These are phyloP conservation scores for Entomortierella parvispora DNA, from an alignment of 192 early-diverging fungal species.

Conservation along the genomic window DNA sequence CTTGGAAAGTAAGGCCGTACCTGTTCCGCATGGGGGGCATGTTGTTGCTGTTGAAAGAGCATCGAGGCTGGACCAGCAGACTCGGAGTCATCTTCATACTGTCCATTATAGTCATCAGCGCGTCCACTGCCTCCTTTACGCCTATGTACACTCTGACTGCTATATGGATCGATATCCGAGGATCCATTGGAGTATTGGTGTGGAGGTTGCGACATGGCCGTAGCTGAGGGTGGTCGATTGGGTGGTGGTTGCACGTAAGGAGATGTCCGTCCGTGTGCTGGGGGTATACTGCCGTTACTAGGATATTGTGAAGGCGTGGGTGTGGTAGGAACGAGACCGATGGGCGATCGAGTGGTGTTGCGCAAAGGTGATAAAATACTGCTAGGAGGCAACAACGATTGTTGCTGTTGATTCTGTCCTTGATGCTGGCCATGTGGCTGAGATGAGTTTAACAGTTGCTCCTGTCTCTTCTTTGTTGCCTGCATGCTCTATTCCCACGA, in stretches of 20 bases:
- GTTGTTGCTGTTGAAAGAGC: conserved; percentile 47
- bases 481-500: conserved; percentile 26
- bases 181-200: conserved; percentile 23
- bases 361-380: conserved; percentile 43
- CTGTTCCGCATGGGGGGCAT: conserved; percentile 36
- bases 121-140: conserved; percentile 31
- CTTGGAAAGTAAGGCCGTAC: background rate
- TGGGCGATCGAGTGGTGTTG: conserved; percentile 34
- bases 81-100: conserved; percentile 42
- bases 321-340: conserved; percentile 43
- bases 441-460: conserved; percentile 22
- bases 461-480: conserved; percentile 43
- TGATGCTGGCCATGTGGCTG: conserved; percentile 4
- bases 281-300: conserved; percentile 37
- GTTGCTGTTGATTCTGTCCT: conserved; percentile 14
- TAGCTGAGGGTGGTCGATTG: conserved; percentile 1
- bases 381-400: conserved; percentile 17
- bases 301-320: conserved; percentile 28
- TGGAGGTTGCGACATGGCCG: conserved; percentile 1
- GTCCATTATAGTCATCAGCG: conserved; percentile 21
- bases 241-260: conserved; percentile 23
- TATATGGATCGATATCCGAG: conserved; percentile 34
- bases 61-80: conserved; percentile 48
- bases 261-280: conserved; percentile 24
- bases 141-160: conserved; percentile 33